Conservation (phyloP, 345 rosid genomes). For the Aegle marmelos region DNA sequence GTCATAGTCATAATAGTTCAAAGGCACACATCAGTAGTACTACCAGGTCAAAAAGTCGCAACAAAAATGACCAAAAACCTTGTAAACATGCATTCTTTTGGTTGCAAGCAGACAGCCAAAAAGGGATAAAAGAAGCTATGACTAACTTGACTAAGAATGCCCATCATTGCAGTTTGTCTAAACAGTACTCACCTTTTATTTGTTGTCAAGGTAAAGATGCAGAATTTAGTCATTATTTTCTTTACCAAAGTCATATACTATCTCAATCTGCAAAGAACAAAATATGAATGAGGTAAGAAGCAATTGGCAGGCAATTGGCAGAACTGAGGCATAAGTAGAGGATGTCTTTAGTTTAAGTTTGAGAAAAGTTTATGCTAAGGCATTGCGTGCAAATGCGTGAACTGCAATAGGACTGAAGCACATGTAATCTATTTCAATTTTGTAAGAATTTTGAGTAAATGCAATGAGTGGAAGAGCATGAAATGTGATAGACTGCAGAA, state of each 20-base stretch:
- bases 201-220: slow-evolving; percentile 7
- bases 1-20: background rate
- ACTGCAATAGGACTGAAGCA: background rate
- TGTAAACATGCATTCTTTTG: background rate
- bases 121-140: background rate
- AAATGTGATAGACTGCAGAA: background rate
- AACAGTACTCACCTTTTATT: slow-evolving; percentile 50
- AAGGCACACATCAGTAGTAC: background rate
- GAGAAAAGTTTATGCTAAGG: background rate
- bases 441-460: background rate
- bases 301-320: background rate
- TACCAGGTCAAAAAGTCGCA: background rate
- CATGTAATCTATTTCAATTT: background rate
- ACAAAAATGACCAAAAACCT: background rate
- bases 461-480: background rate
- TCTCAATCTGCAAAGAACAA: slow-evolving; percentile 76
- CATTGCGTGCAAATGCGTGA: background rate
- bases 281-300: slow-evolving; percentile 1
- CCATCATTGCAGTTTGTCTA: background rate
- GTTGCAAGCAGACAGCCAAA: background rate
- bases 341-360: background rate
- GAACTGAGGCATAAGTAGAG: background rate
- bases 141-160: background rate
- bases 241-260: slow-evolving; percentile 76
- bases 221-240: slow-evolving; percentile 64